Conservation (phyloP, 768 basidiomycete species). For the Jaapia argillacea region DNA sequence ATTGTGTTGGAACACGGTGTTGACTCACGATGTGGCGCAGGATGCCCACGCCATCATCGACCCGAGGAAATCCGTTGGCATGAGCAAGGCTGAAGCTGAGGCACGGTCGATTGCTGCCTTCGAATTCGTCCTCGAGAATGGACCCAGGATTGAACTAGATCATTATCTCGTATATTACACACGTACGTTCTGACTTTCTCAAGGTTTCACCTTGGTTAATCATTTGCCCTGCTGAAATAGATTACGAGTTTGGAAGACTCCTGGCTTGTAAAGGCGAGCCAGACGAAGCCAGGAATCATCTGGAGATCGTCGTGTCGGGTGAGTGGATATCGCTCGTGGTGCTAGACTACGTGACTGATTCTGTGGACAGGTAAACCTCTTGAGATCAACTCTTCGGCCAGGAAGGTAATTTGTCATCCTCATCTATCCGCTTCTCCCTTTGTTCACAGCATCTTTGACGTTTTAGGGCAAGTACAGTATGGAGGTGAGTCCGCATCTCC, state of each 20-base stretch:
- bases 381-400: slow-evolving; percentile 52
- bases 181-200: slow-evolving; percentile 40
- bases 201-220: not conserved
- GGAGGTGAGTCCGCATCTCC: slow-evolving; percentile 39
- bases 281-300: slow-evolving; percentile 52
- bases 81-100: slow-evolving; percentile 43
- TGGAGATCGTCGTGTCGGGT: slow-evolving; percentile 79
- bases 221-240: slow-evolving; percentile 23
- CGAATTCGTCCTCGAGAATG: slow-evolving; percentile 57
- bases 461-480: slow-evolving; percentile 72
- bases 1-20: too few relatives aligned
- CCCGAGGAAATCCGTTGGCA: slow-evolving; percentile 22
- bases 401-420: slow-evolving; percentile 32
- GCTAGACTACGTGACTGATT: not conserved
- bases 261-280: slow-evolving; percentile 58
- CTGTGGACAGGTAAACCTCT: slow-evolving; percentile 42
- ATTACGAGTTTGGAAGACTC: slow-evolving; percentile 83
- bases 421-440: not conserved
- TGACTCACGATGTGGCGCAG: too few relatives aligned
- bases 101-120: slow-evolving; percentile 46
- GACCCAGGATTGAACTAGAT: slow-evolving; percentile 68
- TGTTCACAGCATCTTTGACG: not conserved
- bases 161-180: slow-evolving; percentile 86
- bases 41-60: slow-evolving; percentile 54
- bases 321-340: slow-evolving; percentile 14